phyloP scores from a whole-genome alignment of 805 yeast genomes.

The Candida fluviatilis region DNA sequence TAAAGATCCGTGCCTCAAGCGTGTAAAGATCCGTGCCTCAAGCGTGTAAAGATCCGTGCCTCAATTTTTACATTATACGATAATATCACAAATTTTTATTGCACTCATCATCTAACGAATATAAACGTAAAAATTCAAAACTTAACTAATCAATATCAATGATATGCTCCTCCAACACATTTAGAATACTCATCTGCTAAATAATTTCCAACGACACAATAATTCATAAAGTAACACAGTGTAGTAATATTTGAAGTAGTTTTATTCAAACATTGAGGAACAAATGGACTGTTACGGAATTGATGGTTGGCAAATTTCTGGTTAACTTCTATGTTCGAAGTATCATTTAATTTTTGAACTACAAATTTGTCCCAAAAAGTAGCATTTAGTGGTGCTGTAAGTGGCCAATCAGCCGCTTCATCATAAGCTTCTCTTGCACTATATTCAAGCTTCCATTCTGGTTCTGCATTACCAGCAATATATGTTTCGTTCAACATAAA shows the following conservation, averaged over 20 bases:
- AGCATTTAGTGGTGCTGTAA: conserved; percentile 56
- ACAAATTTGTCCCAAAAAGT: conserved; percentile 61
- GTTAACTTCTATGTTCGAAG: conserved; percentile 36
- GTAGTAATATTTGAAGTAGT: conserved; percentile 11
- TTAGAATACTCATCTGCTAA: conserved; percentile 11
- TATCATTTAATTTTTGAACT: conserved; percentile 39
- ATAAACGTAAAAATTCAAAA: no score
- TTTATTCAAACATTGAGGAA: conserved; percentile 43
- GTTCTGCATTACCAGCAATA: conserved; percentile 48
- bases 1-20: no score
- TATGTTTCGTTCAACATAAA: conserved; percentile 59
- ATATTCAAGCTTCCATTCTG: conserved; percentile 60
- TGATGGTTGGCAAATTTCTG: conserved; percentile 48
- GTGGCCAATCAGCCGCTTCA: conserved; percentile 52
- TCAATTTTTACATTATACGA: no score
- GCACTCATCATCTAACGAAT: no score
- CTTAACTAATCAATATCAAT: conserved; percentile 8
- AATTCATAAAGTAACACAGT: conserved; percentile 17
- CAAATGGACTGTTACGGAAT: conserved; percentile 52
- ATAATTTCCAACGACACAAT: conserved; percentile 14
- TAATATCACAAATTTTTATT: no score
- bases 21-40: no score
- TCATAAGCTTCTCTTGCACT: conserved; percentile 59
- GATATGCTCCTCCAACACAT: conserved; percentile 7
- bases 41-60: no score